Conservation (phyloP, 345 rosid genomes). For the Aquilaria malaccensis region DNA sequence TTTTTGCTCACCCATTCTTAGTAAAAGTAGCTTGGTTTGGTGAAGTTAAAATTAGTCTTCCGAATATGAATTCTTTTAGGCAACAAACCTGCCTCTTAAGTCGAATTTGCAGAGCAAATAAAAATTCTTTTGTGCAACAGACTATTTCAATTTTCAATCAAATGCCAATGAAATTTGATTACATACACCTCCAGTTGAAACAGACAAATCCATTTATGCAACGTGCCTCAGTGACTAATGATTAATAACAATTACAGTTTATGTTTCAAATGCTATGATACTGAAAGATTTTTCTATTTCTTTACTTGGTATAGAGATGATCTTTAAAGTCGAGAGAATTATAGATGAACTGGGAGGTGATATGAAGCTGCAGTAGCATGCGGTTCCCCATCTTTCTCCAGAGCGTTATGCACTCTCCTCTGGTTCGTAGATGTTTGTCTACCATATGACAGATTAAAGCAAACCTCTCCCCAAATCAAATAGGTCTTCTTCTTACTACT, state of each 20-base stretch:
- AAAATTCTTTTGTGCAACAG: no score
- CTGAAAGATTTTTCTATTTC: not conserved
- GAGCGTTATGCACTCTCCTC: not conserved
- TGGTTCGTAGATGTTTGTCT: not conserved
- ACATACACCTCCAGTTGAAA: not conserved
- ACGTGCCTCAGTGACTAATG: not conserved
- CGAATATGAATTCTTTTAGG: no score
- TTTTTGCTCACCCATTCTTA: not conserved
- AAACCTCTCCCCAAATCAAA: no score
- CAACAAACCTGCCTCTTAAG: no score
- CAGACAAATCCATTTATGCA: not conserved
- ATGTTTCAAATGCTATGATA: no score
- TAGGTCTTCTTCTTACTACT: no score
- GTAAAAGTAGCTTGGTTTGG: no score
- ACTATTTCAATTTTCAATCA: no score
- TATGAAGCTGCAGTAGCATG: slow-evolving; percentile 19
- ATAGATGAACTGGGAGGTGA: slow-evolving; percentile 51
- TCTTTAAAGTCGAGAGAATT: slow-evolving; percentile 58
- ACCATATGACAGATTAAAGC: no score
- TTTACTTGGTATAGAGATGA: slow-evolving; percentile 52
- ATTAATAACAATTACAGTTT: not conserved
- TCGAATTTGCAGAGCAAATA: no score
- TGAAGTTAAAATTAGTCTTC: no score
- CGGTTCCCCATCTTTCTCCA: slow-evolving; percentile 1
- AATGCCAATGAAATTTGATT: not conserved